These are phyloP conservation scores for Dothistroma septosporum DNA, from an alignment of 2,329 filamentous ascomycete genomes.

Conservation along the genomic window DNA sequence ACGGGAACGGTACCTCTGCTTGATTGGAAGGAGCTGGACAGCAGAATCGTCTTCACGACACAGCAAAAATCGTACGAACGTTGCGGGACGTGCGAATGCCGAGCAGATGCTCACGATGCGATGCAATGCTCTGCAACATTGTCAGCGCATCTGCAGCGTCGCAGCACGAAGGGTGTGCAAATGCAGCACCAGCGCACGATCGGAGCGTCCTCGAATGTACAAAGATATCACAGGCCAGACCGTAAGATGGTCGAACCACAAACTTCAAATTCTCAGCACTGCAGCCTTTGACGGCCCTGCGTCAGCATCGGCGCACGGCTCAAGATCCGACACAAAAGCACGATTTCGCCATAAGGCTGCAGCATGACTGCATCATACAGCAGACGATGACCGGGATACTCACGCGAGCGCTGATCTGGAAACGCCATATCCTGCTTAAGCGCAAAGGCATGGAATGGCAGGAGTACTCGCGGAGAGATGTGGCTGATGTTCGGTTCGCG, in stretches of 20 bases:
- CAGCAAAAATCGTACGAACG: background rate
- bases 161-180: background rate
- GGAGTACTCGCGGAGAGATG: background rate
- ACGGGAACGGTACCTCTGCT: slow-evolving; percentile 22
- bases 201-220: background rate
- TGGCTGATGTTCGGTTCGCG: background rate
- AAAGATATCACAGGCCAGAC: background rate
- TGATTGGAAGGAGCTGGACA: background rate
- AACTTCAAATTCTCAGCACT: background rate
- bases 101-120: background rate
- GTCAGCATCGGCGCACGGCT: background rate
- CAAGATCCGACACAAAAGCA: background rate
- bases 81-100: background rate
- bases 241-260: background rate
- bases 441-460: background rate
- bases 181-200: background rate
- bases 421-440: background rate
- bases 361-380: background rate
- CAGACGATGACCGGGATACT: background rate
- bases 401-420: background rate
- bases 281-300: background rate
- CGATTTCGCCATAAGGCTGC: background rate
- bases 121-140: background rate
- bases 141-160: background rate
- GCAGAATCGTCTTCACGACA: background rate